Evolutionary conservation across 305 asterid species (phyloP), one percentile per base, ranked within the genome.

Genomic region (Vinca major): DNA sequence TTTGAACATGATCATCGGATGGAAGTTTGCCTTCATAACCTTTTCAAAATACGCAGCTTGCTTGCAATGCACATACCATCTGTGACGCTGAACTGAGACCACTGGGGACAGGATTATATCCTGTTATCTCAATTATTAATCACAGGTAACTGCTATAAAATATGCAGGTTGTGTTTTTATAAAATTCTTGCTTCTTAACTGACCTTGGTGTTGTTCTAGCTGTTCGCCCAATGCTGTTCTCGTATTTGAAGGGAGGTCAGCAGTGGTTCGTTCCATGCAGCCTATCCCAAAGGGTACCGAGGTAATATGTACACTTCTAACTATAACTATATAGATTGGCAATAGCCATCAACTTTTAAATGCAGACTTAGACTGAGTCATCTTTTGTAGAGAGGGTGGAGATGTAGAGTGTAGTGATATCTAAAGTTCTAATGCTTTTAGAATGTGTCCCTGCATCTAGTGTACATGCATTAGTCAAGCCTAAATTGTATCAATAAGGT

Each of bases 21-120:
- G 4, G 33, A 51, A 37, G 1, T 64, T 40, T 36, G 13, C 47
- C 8, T 20, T 64, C 64, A 14, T 41, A 51, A 60, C 19, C 58
- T 4, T 57, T 43, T 70, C 51, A 48, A 62, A 50, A 70, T 62
- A 7, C 74, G 80, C 86, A 93, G 99, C 79, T 93, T 77, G 93
- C 99, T 41, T 93, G 99, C 90, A 93, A 93, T 84, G 99, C 99
- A 33, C 99, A 93, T 83, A 85, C 96, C 57, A 85, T 93, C 69
- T 91, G 96, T 79, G 97, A 93, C 49, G 72, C 87, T 74, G 99
- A 91, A 80, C 81, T 93, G 82, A 88, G 86, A 80, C 96, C 99
- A 70, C 82, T 84, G 73, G 99, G 93, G 75, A 93, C 99, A 12
- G 97, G 99, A 73, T 79, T 93, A 37, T 93, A 82, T 75, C 96